Evolutionary conservation across 2,329 filamentous ascomycete species (phyloP).

Genomic region (Beauveria varroae): DNA sequence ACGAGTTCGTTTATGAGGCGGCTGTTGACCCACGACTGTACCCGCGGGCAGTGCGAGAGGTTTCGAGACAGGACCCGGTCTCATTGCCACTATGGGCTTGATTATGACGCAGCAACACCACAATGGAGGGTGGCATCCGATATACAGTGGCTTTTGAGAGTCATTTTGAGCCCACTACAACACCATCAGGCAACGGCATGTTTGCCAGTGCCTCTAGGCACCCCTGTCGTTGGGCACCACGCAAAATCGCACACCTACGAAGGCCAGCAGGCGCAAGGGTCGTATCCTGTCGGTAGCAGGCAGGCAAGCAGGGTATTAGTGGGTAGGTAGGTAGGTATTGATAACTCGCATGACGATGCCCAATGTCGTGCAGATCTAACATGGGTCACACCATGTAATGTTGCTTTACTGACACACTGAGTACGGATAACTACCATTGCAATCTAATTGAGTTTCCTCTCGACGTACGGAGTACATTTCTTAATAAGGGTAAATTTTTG

Average conservation of each 20-base stretch:
- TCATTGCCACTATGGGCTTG: constrained; percentile 69
- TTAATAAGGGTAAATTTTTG: background rate
- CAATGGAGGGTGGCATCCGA: background rate
- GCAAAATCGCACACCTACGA: too few species aligned
- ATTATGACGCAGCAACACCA: constrained; percentile 4
- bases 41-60: constrained; percentile 57
- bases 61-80: constrained; percentile 62
- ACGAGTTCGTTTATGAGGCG: constrained; percentile 77
- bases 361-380: too few species aligned
- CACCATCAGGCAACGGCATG: background rate
- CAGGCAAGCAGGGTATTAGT: too few species aligned
- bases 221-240: background rate
- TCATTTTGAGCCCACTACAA: background rate
- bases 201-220: background rate
- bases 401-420: too few species aligned
- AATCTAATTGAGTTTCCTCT: background rate
- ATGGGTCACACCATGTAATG: too few species aligned
- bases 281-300: too few species aligned
- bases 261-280: too few species aligned
- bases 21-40: constrained; percentile 70
- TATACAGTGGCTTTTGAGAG: background rate
- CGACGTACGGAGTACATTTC: background rate
- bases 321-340: too few species aligned
- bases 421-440: too few species aligned
- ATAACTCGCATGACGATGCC: too few species aligned